A percentile compares a stretch with the other conserved stretches of the same genome.
phyloP scores from a whole-genome alignment of 2,329 filamentous ascomycete genomes.

The Hypomyces perniciosus region DNA sequence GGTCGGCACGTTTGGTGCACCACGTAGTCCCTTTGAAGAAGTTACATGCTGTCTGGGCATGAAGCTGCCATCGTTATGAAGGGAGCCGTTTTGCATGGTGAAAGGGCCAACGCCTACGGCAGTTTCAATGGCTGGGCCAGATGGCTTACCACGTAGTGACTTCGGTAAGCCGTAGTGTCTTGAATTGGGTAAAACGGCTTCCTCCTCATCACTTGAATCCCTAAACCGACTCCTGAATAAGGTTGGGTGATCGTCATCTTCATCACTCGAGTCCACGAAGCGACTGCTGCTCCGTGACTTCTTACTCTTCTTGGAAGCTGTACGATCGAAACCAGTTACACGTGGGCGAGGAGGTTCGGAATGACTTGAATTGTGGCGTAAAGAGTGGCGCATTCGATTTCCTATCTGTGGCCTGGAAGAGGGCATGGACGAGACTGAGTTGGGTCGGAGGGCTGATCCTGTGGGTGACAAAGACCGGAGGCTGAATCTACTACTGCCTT shows the following conservation, averaged over 20 bases:
- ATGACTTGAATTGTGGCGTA: constrained; percentile 38
- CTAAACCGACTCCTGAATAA: constrained; percentile 7
- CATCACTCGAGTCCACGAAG: constrained; percentile 63
- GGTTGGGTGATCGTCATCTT: constrained; percentile 29
- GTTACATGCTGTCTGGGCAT: too few relatives aligned
- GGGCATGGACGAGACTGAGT: constrained; percentile 33
- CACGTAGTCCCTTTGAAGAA: too few relatives aligned
- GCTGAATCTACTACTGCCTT: constrained; percentile 56
- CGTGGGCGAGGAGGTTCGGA: constrained; percentile 32
- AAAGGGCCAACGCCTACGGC: too few relatives aligned
- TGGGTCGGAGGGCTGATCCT: constrained; percentile 46
- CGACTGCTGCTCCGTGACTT: constrained; percentile 54
- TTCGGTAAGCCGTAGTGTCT: constrained; percentile 27
- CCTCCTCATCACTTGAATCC: constrained; percentile 19
- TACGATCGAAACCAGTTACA: constrained; percentile 39
- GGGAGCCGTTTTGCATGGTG: too few relatives aligned
- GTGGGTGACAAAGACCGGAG: constrained; percentile 65
- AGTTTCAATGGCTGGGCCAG: neutral
- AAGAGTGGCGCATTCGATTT: constrained; percentile 38
- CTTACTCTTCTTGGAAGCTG: constrained; percentile 32
- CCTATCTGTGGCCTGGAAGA: constrained; percentile 15
- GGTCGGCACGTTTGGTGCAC: too few relatives aligned
- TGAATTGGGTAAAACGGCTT: constrained; percentile 11
- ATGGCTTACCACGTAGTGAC: constrained; percentile 31
- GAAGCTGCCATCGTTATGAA: too few relatives aligned